phyloP scores from a whole-genome alignment of 2,329 filamentous ascomycete genomes.

The Cladosporium sp. region DNA sequence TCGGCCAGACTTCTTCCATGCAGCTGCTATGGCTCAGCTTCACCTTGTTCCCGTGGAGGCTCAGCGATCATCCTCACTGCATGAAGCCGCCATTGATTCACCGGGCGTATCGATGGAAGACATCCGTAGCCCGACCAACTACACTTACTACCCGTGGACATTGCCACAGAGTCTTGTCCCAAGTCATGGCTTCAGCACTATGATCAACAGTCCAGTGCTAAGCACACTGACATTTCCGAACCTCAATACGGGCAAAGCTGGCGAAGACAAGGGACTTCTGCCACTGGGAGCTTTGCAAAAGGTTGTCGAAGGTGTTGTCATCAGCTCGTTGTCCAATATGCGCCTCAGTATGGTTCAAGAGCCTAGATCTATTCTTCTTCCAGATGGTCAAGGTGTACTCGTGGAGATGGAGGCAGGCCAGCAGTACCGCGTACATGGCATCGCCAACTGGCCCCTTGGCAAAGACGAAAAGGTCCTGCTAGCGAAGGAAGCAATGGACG shows the following conservation, averaged over 20 bases:
- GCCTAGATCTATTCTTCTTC: conserved; percentile 37
- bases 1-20: conserved; percentile 79
- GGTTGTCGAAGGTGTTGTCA: conserved; percentile 54
- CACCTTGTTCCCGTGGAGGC: conserved; percentile 61
- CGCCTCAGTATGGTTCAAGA: conserved; percentile 66
- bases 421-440: conserved; percentile 69
- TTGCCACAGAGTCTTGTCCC: conserved; percentile 73
- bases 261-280: conserved; percentile 17
- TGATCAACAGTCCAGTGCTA: conserved; percentile 65
- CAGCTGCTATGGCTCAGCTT: conserved; percentile 76
- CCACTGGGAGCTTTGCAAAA: conserved; percentile 49
- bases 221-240: conserved; percentile 66
- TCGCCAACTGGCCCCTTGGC: conserved; percentile 76
- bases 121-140: conserved; percentile 63
- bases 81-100: conserved; percentile 48
- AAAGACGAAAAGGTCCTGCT: conserved; percentile 85
- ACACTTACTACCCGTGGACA: conserved; percentile 91
- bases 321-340: conserved; percentile 58
- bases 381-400: conserved; percentile 25
- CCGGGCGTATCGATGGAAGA: conserved; percentile 54
- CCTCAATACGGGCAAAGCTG: conserved; percentile 26
- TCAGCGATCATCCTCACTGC: conserved; percentile 40
- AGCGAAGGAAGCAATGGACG: conserved; percentile 61
- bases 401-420: conserved; percentile 37
- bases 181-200: conserved; percentile 69